Percentiles rank a stretch among this genome's conserved stretches.
phyloP scores from a whole-genome alignment of 805 yeast genomes.

The Zygosaccharomyces lentus region DNA sequence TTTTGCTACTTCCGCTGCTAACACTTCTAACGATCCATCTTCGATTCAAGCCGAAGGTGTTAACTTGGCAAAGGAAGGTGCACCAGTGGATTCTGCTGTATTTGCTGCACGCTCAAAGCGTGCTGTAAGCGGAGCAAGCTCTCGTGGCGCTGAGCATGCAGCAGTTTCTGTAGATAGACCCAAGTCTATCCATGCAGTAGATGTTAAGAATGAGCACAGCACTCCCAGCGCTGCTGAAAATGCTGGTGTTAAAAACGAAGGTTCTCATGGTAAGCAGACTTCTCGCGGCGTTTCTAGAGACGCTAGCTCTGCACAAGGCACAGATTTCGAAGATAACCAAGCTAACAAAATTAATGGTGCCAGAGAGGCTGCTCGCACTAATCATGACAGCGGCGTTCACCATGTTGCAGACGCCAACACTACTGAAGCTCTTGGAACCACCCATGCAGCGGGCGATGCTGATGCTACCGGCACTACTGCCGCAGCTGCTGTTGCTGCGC shows the following conservation, averaged over 20 bases:
- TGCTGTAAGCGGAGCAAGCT: not conserved
- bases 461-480: not conserved
- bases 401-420: not conserved
- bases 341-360: not conserved
- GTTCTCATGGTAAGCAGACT: not conserved
- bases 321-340: not conserved
- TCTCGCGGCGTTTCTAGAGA: not conserved
- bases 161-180: not conserved
- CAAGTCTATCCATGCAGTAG: not conserved
- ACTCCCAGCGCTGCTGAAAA: not conserved
- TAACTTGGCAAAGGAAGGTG: not conserved
- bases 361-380: not conserved
- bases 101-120: constrained; percentile 1
- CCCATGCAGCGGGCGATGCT: not conserved
- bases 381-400: not conserved
- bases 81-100: constrained; percentile 1
- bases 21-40: not conserved
- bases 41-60: not conserved
- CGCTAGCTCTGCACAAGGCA: not conserved
- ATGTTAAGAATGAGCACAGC: not conserved
- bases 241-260: not conserved
- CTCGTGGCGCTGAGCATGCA: not conserved
- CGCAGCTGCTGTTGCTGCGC: not conserved
- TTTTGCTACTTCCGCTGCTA: constrained; percentile 1
- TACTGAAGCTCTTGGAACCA: not conserved